Evolutionary conservation across 1,284 basidiomycete species (phyloP).

Genomic region (Volvariella surrecta): DNA sequence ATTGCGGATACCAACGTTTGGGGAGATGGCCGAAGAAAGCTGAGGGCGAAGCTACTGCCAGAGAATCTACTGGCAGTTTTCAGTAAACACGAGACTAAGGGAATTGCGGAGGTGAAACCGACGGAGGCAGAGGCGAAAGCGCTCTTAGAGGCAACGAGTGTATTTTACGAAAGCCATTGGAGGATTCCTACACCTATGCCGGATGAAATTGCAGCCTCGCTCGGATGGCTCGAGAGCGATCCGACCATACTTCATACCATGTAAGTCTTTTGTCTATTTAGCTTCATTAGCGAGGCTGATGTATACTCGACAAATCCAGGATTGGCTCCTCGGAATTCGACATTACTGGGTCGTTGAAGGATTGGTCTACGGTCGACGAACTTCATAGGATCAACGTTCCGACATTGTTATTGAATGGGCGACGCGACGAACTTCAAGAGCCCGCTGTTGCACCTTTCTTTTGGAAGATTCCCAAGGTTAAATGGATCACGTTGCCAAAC

Average conservation of each 20-base stretch:
- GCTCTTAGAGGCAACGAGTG: constrained; percentile 33
- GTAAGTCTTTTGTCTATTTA: constrained; percentile 11
- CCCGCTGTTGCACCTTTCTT: constrained; percentile 35
- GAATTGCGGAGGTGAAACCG: constrained; percentile 37
- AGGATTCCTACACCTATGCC: constrained; percentile 43
- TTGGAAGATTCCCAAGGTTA: constrained; percentile 31
- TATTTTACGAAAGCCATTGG: constrained; percentile 35
- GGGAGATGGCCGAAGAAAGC: constrained; percentile 22
- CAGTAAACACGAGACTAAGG: constrained; percentile 18
- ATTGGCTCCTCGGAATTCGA: constrained; percentile 12
- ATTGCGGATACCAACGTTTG: constrained; percentile 32
- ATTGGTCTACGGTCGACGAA: constrained; percentile 38
- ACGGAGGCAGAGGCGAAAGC: too few species aligned
- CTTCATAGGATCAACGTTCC: constrained; percentile 35
- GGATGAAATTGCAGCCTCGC: constrained; percentile 19
- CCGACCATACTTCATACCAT: constrained; percentile 38
- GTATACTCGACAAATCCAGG: constrained; percentile 20
- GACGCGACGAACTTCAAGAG: constrained; percentile 43
- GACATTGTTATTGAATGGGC: constrained; percentile 42
- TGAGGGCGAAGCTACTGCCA: constrained; percentile 27
- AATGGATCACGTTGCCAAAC: constrained; percentile 27
- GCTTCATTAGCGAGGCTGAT: background rate
- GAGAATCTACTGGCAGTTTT: constrained; percentile 33
- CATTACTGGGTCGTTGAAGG: constrained; percentile 22
- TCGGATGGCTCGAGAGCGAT: constrained; percentile 30